A percentile compares a stretch with the other conserved stretches of the same genome.
phyloP scores from a whole-genome alignment of 1,284 basidiomycete genomes.

The Pterulicium gracile region DNA sequence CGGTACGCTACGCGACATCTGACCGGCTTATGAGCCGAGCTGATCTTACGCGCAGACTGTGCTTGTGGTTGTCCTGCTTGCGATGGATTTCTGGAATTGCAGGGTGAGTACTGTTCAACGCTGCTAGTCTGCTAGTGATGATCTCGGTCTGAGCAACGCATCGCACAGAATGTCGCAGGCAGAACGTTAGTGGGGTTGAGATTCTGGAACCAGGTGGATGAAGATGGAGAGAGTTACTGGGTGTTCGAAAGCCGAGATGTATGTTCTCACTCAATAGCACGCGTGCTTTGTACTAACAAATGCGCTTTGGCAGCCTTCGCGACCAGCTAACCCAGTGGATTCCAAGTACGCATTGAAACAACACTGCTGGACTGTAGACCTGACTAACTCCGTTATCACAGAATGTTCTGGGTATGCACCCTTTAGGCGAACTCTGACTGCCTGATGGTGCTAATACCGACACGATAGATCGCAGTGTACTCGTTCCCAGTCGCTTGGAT shows the following conservation, averaged over 20 bases:
- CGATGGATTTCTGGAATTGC: slow-evolving; percentile 97
- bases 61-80: slow-evolving; percentile 79
- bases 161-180: slow-evolving; percentile 76
- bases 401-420: slow-evolving; percentile 80
- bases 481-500: slow-evolving; percentile 85
- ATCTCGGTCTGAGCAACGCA: too few species aligned
- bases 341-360: slow-evolving; percentile 45
- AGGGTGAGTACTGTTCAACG: slow-evolving; percentile 38
- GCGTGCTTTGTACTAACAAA: not conserved
- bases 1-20: slow-evolving; percentile 38
- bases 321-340: slow-evolving; percentile 84
- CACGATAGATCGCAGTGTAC: slow-evolving; percentile 71
- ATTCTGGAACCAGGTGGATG: slow-evolving; percentile 97
- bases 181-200: slow-evolving; percentile 84
- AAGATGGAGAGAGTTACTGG: slow-evolving; percentile 93
- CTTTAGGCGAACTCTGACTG: slow-evolving; percentile 4
- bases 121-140: not conserved
- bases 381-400: slow-evolving; percentile 18
- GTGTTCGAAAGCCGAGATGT: slow-evolving; percentile 93
- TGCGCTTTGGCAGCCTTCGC: slow-evolving; percentile 64
- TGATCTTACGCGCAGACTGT: slow-evolving; percentile 55
- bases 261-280: slow-evolving; percentile 20
- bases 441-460: slow-evolving; percentile 6
- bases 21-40: not conserved
- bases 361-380: slow-evolving; percentile 9